A percentile compares a stretch with the other conserved stretches of the same genome.
Evolutionary conservation across 2,329 filamentous ascomycete genomes (phyloP).

Genomic region (Fusarium scirpi): DNA sequence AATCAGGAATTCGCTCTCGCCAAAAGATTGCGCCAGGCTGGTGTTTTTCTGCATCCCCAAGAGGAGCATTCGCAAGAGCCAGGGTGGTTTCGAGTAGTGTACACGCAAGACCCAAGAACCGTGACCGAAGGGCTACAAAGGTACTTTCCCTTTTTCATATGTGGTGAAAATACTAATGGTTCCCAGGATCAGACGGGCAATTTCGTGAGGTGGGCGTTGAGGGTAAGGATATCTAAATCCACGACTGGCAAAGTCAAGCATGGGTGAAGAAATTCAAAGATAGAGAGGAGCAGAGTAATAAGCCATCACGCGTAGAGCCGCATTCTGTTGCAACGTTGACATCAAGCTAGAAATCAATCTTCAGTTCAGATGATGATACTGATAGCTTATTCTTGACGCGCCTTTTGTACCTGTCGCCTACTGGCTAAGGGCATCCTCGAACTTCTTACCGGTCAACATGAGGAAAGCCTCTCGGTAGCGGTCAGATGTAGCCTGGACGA

Average conservation of each 20-base stretch:
- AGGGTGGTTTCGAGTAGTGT: constrained; percentile 68
- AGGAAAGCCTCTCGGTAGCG: constrained; percentile 83
- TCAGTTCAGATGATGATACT: constrained; percentile 10
- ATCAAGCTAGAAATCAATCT: constrained; percentile 35
- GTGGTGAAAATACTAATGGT: constrained; percentile 10
- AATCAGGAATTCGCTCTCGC: constrained; percentile 60
- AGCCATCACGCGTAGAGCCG: not conserved
- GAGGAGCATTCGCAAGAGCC: constrained; percentile 59
- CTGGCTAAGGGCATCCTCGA: constrained; percentile 48
- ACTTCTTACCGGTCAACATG: constrained; percentile 69
- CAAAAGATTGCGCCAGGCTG: constrained; percentile 57
- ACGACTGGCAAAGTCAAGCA: not conserved
- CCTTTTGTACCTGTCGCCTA: constrained; percentile 6
- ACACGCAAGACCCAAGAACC: constrained; percentile 54
- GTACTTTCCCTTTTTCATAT: constrained; percentile 35
- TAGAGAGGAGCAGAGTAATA: not conserved
- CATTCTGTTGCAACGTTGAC: not conserved
- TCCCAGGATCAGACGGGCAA: constrained; percentile 29
- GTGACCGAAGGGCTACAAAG: constrained; percentile 55
- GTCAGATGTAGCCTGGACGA: constrained; percentile 72
- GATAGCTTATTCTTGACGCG: constrained; percentile 4
- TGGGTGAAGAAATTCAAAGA: constrained; percentile 18
- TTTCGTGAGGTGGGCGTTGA: constrained; percentile 9
- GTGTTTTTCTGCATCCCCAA: constrained; percentile 63
- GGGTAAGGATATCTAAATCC: not conserved